phyloP scores from a whole-genome alignment of 2,329 filamentous ascomycete genomes.

The Biscogniauxia sp. region DNA sequence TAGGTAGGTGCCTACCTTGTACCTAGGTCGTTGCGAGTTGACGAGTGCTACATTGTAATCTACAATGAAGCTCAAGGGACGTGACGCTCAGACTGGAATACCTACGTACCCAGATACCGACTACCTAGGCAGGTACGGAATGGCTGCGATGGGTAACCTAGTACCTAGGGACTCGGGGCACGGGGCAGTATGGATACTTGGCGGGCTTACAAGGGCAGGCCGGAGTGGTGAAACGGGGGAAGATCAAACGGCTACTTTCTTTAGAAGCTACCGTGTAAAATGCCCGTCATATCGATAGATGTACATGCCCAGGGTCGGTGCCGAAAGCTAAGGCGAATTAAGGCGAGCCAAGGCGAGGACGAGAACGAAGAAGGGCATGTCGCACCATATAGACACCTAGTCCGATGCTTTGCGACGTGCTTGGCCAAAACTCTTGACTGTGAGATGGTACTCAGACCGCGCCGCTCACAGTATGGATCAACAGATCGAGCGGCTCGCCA shows the following conservation, averaged over 20 bases:
- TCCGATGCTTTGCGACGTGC: slow-evolving; percentile 11
- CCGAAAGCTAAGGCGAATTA: background rate
- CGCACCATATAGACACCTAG: slow-evolving; percentile 8
- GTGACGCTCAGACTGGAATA: background rate
- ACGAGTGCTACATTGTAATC: background rate
- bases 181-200: slow-evolving; percentile 2
- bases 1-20: no score
- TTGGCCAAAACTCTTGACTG: slow-evolving; percentile 26
- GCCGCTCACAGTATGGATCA: slow-evolving; percentile 7
- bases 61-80: background rate
- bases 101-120: background rate
- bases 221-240: slow-evolving; percentile 21
- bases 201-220: slow-evolving; percentile 5
- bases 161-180: slow-evolving; percentile 2
- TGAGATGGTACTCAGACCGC: slow-evolving; percentile 7
- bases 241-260: slow-evolving; percentile 14
- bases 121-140: background rate
- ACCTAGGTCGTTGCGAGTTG: background rate
- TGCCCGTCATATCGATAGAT: background rate
- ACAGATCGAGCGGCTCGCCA: slow-evolving; percentile 10
- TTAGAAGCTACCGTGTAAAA: slow-evolving; percentile 11
- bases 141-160: background rate
- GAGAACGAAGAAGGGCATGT: slow-evolving; percentile 7
- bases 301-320: background rate
- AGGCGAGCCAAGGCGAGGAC: slow-evolving; percentile 1